Conservation (phyloP, 768 basidiomycete species). For the Hericium coralloides region DNA sequence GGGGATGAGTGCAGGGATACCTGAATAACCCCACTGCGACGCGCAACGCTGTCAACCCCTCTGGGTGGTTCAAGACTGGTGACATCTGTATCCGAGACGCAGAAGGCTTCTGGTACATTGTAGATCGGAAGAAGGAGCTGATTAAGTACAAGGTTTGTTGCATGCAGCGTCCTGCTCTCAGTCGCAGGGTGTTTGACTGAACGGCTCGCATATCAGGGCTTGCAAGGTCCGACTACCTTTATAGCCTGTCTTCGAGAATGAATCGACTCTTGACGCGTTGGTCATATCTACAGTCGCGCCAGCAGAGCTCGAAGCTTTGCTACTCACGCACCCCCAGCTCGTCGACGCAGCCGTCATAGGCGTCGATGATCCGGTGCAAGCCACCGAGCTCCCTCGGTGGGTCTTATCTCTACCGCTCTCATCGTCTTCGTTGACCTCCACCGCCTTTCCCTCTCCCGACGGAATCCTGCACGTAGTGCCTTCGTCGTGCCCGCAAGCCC, state of each 20-base stretch:
- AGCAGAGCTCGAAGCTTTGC: slow-evolving; percentile 73
- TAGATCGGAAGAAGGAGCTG: slow-evolving; percentile 67
- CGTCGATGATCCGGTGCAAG: slow-evolving; percentile 51
- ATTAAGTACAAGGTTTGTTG: slow-evolving; percentile 59
- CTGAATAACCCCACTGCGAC: slow-evolving; percentile 67
- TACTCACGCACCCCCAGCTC: slow-evolving; percentile 67
- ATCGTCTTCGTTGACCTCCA: not conserved
- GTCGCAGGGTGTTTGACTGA: not conserved
- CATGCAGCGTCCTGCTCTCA: not conserved
- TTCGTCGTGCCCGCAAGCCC: slow-evolving; percentile 46
- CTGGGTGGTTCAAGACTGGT: slow-evolving; percentile 86
- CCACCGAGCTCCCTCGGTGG: slow-evolving; percentile 75
- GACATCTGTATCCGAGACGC: slow-evolving; percentile 62
- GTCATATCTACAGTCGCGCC: slow-evolving; percentile 52
- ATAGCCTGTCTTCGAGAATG: not conserved
- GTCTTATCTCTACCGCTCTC: not conserved
- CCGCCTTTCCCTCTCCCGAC: not conserved
- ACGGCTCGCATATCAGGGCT: not conserved
- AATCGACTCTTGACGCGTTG: not conserved
- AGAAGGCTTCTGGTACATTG: slow-evolving; percentile 68
- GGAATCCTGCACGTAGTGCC: slow-evolving; percentile 30
- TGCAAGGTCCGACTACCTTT: slow-evolving; percentile 17
- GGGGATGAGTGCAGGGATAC: slow-evolving; percentile 47
- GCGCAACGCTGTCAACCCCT: slow-evolving; percentile 51
- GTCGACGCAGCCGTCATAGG: slow-evolving; percentile 81